These are phyloP conservation scores for Cubamyces lactineus DNA, from an alignment of 768 basidiomycete species.

Conservation along the genomic window DNA sequence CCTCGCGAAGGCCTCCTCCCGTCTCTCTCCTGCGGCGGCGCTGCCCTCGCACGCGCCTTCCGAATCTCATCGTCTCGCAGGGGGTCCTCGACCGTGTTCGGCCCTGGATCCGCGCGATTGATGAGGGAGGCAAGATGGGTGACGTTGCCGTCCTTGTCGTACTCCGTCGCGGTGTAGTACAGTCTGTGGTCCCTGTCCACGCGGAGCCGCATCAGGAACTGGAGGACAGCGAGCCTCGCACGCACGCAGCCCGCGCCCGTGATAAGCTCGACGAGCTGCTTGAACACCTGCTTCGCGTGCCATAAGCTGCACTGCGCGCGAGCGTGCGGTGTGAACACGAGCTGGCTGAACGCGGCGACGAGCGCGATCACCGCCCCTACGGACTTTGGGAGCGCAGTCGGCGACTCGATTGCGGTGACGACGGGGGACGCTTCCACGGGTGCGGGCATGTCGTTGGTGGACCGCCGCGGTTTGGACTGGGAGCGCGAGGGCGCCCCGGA, in stretches of 20 bases:
- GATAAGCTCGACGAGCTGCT: slow-evolving; percentile 51
- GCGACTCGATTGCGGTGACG: slow-evolving; percentile 32
- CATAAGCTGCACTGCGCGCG: slow-evolving; percentile 48
- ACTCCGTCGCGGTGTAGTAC: slow-evolving; percentile 60
- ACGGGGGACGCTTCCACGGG: slow-evolving; percentile 36
- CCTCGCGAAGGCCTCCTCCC: slow-evolving; percentile 57
- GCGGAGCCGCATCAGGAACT: slow-evolving; percentile 86
- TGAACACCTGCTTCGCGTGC: slow-evolving; percentile 59
- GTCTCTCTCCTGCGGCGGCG: slow-evolving; percentile 49
- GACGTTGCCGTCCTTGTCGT: slow-evolving; percentile 62
- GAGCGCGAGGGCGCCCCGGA: slow-evolving; percentile 57
- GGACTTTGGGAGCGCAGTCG: slow-evolving; percentile 41
- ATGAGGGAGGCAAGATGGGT: slow-evolving; percentile 65
- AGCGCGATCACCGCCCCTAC: slow-evolving; percentile 67
- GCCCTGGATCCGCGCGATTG: slow-evolving; percentile 45
- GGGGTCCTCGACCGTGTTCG: slow-evolving; percentile 29
- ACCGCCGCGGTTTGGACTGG: slow-evolving; percentile 48
- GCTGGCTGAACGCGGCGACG: slow-evolving; percentile 66
- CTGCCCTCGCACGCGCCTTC: slow-evolving; percentile 49
- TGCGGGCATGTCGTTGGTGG: slow-evolving; percentile 37
- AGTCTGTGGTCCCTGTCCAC: slow-evolving; percentile 90
- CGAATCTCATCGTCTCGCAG: slow-evolving; percentile 42
- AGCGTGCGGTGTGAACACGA: slow-evolving; percentile 69
- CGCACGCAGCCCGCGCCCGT: slow-evolving; percentile 51
- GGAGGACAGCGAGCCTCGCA: slow-evolving; percentile 72